Conservation (phyloP, 2,329 filamentous ascomycete genomes). For the Pseudogymnoascus sp. region DNA sequence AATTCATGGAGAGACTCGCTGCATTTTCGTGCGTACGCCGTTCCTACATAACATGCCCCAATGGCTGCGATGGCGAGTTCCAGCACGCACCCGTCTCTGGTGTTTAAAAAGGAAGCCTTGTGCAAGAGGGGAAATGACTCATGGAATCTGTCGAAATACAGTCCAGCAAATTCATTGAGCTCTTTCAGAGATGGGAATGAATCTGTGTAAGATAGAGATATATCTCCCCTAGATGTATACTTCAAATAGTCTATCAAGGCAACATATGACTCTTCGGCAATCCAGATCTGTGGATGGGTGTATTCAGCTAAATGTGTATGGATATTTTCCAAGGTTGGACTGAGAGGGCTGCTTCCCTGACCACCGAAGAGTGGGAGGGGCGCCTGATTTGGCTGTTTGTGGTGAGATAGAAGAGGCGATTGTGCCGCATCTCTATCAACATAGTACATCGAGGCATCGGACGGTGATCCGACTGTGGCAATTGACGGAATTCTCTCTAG, state of each 20-base stretch:
- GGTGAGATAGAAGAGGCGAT: not conserved
- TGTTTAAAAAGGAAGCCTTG: conserved; percentile 8
- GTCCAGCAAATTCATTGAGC: conserved; percentile 8
- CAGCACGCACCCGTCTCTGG: not conserved
- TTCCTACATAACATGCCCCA: conserved; percentile 8
- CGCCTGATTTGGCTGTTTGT: not conserved
- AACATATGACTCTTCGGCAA: conserved; percentile 2
- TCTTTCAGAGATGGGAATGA: conserved; percentile 7
- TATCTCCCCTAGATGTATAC: not conserved
- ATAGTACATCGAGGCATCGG: conserved; percentile 6
- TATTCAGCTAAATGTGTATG: not conserved
- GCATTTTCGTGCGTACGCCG: not conserved
- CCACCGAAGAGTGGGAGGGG: not conserved
- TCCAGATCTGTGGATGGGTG: conserved; percentile 4
- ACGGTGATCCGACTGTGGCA: not conserved
- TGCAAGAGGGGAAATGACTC: conserved; percentile 10
- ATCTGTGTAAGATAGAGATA: not conserved
- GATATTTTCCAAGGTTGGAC: conserved; percentile 1
- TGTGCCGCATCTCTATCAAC: not conserved
- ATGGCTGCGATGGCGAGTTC: conserved; percentile 8
- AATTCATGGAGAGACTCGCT: conserved; percentile 8
- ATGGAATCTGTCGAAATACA: conserved; percentile 13
- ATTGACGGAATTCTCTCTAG: not conserved
- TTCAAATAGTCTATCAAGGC: conserved; percentile 8
- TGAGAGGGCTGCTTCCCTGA: not conserved